A percentile compares a stretch with the other conserved stretches of the same genome.
phyloP scores from a whole-genome alignment of 164 flowering plant genomes.

The Malania oleifera region DNA sequence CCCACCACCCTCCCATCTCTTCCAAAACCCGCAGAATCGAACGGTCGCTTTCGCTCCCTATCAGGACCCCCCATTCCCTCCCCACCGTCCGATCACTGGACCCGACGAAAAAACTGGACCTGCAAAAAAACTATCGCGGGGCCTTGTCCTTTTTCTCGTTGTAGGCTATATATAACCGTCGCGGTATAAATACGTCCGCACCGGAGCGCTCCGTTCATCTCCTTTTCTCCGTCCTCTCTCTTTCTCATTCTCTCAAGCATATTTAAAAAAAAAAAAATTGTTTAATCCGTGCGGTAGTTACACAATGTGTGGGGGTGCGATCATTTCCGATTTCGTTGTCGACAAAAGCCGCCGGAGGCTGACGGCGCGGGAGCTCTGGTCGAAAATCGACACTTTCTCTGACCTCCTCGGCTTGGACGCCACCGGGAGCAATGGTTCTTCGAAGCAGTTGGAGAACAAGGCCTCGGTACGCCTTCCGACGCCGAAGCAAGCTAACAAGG shows the following conservation, averaged over 20 bases:
- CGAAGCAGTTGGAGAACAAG: background rate
- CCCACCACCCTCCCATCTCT: background rate
- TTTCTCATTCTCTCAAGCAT: slow-evolving; percentile 8
- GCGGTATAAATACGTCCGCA: slow-evolving; percentile 10
- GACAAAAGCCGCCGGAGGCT: slow-evolving; percentile 29
- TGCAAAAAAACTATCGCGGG: no score
- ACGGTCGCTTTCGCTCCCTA: background rate
- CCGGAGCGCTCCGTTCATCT: background rate
- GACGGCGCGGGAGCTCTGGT: slow-evolving; percentile 45
- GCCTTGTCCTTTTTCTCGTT: slow-evolving; percentile 2
- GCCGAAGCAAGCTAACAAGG: slow-evolving; percentile 12
- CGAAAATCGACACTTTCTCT: slow-evolving; percentile 45
- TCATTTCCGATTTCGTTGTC: slow-evolving; percentile 44
- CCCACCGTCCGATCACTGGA: slow-evolving; percentile 12
- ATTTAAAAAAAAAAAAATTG: no score
- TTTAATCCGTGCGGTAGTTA: background rate
- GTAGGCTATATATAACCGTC: slow-evolving; percentile 13
- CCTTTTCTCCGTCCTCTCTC: slow-evolving; percentile 2
- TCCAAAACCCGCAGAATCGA: background rate
- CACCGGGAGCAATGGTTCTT: background rate
- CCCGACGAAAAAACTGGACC: no score
- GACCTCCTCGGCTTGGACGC: slow-evolving; percentile 24
- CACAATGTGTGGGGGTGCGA: slow-evolving; percentile 72
- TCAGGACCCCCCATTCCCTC: background rate
- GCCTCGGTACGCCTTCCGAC: background rate